Evolutionary conservation across 805 yeast genomes (phyloP).

Genomic region (Cyberlindnera mississippiensis): DNA sequence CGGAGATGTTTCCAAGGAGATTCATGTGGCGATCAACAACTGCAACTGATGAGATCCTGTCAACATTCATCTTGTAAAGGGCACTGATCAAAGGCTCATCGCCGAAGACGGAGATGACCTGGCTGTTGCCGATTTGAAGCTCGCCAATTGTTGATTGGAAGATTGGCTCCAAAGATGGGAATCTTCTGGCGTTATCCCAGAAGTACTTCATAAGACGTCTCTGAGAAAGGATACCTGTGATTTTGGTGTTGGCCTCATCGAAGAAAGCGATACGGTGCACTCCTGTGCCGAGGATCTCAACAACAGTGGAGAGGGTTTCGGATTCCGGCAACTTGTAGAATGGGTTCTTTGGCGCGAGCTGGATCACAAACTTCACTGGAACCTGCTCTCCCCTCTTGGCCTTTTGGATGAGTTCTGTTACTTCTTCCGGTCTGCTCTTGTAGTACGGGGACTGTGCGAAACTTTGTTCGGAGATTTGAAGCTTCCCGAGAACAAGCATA

Average conservation of each 20-base stretch:
- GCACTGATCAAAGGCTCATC: constrained; percentile 89
- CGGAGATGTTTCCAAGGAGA: constrained; percentile 87
- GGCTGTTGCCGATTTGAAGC: constrained; percentile 66
- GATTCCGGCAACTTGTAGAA: constrained; percentile 71
- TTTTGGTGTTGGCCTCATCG: constrained; percentile 44
- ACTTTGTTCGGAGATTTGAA: constrained; percentile 34
- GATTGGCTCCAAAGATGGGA: constrained; percentile 74
- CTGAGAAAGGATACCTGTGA: constrained; percentile 86
- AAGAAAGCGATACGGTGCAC: constrained; percentile 90
- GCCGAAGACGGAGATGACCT: constrained; percentile 79
- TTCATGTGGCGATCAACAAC: constrained; percentile 78
- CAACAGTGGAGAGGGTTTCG: constrained; percentile 67
- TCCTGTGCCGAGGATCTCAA: constrained; percentile 89
- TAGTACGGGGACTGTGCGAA: constrained; percentile 25
- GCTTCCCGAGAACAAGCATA: constrained; percentile 76
- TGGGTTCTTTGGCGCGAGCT: constrained; percentile 83
- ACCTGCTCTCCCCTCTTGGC: constrained; percentile 89
- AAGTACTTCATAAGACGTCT: constrained; percentile 78
- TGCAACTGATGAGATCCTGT: constrained; percentile 85
- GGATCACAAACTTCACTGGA: constrained; percentile 84
- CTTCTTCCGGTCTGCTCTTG: constrained; percentile 34
- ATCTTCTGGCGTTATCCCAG: constrained; percentile 91
- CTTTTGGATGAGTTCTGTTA: constrained; percentile 42
- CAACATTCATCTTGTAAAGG: constrained; percentile 74
- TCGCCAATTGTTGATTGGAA: constrained; percentile 66